These are phyloP conservation scores for Cutaneotrichosporon arboriforme DNA, from an alignment of 1,284 basidiomycete genomes.

Conservation along the genomic window DNA sequence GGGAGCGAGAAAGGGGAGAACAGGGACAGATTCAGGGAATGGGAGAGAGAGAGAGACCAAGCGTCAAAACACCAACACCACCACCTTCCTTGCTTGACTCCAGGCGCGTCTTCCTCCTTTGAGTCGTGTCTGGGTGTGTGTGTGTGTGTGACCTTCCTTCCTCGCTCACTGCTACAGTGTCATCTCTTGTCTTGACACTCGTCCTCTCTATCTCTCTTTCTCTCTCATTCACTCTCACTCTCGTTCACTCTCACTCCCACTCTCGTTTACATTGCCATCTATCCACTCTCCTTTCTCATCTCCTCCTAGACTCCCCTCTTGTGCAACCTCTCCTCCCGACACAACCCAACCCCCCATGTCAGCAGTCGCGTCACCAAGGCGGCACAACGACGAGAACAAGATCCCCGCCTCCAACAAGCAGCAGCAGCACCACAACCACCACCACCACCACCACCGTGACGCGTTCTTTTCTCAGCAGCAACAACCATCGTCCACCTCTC, in stretches of 20 bases:
- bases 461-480: neutral
- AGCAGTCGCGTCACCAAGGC: constrained; percentile 11
- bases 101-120: too few relatives aligned
- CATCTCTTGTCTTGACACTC: neutral
- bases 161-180: too few relatives aligned
- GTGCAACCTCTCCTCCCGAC: neutral
- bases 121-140: too few relatives aligned
- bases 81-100: too few relatives aligned
- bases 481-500: constrained; percentile 6
- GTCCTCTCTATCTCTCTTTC: neutral
- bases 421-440: constrained; percentile 1
- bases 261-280: neutral
- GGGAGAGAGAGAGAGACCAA: too few relatives aligned
- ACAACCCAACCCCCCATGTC: constrained; percentile 10
- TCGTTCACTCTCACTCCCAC: neutral
- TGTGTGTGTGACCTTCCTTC: too few relatives aligned
- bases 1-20: too few relatives aligned
- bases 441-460: constrained; percentile 1
- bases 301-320: too few relatives aligned
- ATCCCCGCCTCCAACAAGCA: constrained; percentile 4
- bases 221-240: neutral
- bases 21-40: too few relatives aligned
- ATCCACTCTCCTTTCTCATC: too few relatives aligned
- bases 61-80: too few relatives aligned
- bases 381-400: constrained; percentile 22